Conservation (phyloP, 1,139 yeast species). For the Blastobotrys ciferrii region DNA sequence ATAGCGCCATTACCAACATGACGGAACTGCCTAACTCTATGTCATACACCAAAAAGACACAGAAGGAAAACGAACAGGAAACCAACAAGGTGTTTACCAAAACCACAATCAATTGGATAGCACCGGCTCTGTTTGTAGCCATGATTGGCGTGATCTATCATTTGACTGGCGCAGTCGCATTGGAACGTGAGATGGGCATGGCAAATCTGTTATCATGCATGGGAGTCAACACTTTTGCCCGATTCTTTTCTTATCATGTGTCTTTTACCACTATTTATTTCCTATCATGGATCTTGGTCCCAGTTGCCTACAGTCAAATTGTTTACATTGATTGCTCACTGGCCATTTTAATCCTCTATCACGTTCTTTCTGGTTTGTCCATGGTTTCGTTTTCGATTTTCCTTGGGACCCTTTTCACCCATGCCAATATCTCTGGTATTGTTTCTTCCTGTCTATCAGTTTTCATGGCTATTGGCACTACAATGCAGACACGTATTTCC, state of each 20-base stretch:
- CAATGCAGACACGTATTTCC: constrained; percentile 33
- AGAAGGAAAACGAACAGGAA: constrained; percentile 27
- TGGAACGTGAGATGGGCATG: constrained; percentile 37
- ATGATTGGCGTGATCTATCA: constrained; percentile 41
- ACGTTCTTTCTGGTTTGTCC: constrained; percentile 36
- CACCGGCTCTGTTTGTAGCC: constrained; percentile 38
- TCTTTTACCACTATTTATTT: constrained; percentile 34
- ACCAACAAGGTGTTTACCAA: constrained; percentile 32
- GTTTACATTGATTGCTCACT: constrained; percentile 31
- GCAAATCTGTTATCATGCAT: constrained; percentile 35
- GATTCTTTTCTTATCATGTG: constrained; percentile 31
- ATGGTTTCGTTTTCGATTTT: constrained; percentile 36
- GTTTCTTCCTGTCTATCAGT: constrained; percentile 35
- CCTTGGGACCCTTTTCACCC: constrained; percentile 34
- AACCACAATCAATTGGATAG: constrained; percentile 33
- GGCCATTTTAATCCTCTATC: constrained; percentile 35
- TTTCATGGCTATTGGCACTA: constrained; percentile 35
- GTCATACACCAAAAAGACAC: constrained; percentile 34
- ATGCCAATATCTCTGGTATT: constrained; percentile 39
- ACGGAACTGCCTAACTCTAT: constrained; percentile 32
- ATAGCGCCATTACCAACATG: constrained; percentile 33
- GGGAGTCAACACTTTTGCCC: constrained; percentile 33
- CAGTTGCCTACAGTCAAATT: constrained; percentile 26
- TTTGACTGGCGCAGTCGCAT: constrained; percentile 36
- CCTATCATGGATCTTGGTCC: constrained; percentile 37